phyloP scores from a whole-genome alignment of 2,329 filamentous ascomycete genomes.

The Xylariales sp. region DNA sequence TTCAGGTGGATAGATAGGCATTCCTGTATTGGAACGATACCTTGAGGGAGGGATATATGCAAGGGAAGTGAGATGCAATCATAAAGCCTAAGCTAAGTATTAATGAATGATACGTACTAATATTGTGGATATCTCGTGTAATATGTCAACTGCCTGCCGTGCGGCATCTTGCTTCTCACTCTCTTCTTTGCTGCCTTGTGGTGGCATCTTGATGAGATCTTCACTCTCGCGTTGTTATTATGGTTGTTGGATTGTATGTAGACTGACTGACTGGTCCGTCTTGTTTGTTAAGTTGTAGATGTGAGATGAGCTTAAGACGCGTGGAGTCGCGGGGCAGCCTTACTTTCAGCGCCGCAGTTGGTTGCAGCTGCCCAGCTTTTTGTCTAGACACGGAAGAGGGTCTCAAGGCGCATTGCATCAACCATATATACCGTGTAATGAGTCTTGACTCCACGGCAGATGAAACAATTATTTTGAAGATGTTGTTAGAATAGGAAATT shows the following conservation, averaged over 20 bases:
- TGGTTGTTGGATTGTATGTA: background rate
- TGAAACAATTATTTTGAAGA: background rate
- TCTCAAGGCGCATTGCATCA: background rate
- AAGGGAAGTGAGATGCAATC: background rate
- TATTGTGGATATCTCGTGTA: constrained; percentile 88
- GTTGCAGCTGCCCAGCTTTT: constrained; percentile 37
- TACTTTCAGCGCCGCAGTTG: constrained; percentile 37
- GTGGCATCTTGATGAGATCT: constrained; percentile 34
- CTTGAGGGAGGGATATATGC: background rate
- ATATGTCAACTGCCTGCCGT: constrained; percentile 84
- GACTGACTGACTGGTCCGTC: too few species aligned
- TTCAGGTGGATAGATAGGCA: background rate
- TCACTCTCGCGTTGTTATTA: background rate
- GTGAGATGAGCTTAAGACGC: constrained; percentile 26
- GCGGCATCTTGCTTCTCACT: constrained; percentile 78
- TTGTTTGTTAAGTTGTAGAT: constrained; percentile 7
- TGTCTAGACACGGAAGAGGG: background rate
- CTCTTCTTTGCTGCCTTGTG: constrained; percentile 57
- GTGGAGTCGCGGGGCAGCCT: constrained; percentile 33
- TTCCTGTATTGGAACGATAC: background rate
- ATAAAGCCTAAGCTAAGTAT: background rate
- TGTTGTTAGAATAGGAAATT: constrained; percentile 8
- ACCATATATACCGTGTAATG: background rate
- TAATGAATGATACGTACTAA: constrained; percentile 68
- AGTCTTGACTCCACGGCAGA: background rate